Conservation (phyloP, 2,329 filamentous ascomycete genomes). For the Pyrenochaeta sp. region DNA sequence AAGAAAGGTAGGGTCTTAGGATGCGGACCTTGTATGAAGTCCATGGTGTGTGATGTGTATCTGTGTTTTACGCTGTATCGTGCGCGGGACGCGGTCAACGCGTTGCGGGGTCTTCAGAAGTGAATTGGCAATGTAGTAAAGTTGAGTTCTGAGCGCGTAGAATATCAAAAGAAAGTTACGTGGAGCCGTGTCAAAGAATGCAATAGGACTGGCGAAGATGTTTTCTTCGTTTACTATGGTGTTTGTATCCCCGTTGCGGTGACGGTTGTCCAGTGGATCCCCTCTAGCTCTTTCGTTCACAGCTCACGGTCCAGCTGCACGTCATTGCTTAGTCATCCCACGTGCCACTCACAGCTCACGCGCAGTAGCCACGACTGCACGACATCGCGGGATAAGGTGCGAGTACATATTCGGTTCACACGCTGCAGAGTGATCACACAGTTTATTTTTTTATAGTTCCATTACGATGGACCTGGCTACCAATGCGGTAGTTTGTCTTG, state of each 20-base stretch:
- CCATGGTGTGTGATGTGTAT: constrained; percentile 33
- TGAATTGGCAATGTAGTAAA: constrained; percentile 2
- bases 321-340: constrained; percentile 21
- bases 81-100: constrained; percentile 23
- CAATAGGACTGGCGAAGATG: background rate
- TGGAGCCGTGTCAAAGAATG: background rate
- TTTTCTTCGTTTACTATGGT: constrained; percentile 4
- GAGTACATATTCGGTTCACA: too few relatives aligned
- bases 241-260: constrained; percentile 17
- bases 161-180: background rate
- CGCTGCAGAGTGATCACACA: too few relatives aligned
- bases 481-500: constrained; percentile 19
- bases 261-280: constrained; percentile 19
- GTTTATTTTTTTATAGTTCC: too few relatives aligned
- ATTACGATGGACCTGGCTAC: constrained; percentile 9
- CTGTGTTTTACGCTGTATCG: constrained; percentile 7
- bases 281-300: constrained; percentile 9
- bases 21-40: constrained; percentile 38
- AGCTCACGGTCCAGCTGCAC: constrained; percentile 19
- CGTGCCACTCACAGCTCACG: background rate
- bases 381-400: constrained; percentile 17
- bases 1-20: background rate
- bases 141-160: background rate
- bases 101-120: constrained; percentile 8
- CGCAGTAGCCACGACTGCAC: constrained; percentile 18